Base-by-base conservation (phyloP, 257 asterid genomes). In the Salvia miltiorrhiza region DNA sequence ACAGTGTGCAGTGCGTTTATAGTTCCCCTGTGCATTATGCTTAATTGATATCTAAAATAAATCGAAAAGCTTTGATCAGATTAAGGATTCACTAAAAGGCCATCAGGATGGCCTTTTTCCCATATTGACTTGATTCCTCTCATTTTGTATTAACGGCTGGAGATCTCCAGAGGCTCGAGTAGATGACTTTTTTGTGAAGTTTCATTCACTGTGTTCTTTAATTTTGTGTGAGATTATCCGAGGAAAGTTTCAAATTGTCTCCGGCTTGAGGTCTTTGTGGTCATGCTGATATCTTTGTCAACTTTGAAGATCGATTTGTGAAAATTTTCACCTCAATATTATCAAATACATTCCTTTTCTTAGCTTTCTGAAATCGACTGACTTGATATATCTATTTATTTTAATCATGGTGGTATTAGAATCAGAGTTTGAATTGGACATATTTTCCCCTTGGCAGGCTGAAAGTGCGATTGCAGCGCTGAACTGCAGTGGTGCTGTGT, bases 391-490 rank as follows among this genome's bases (percentile, higher is more conserved):
- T 63, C 54, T 12, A 5, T 37, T 58, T 14, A 33, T 20, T 17
- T 39, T 6, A 17, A 21, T 52, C 11, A 52, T 8, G 17, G 23
- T 53, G 23, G 35, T 23, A 17, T 37, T 40, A 2, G 57, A 45
- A 30, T 53, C 20, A 45, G 20, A 26, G 6, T 14, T 49, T 53
- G 5, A 20, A 19, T 20, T 64, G 7, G 28, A 40, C 43, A 9
- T 48, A 20, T 37, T 48, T 11, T 49, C 19, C 67, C 54, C 35
- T 55, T 43, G 71, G 84, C 90, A 93, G 98, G 97, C 98, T 71
- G 98, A 93, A 81, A 88, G 96, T 81, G 98, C 98, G 65, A 90
- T 90, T 52, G 95, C 90, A n/a, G 98, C 98, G 63, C 84, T 93
- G 71, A 88, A 87, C 84, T 90, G 97, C 85, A 93, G 98, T 41